Base-by-base conservation (phyloP, 2,329 filamentous ascomycete genomes). In the Xylariales sp. region DNA sequence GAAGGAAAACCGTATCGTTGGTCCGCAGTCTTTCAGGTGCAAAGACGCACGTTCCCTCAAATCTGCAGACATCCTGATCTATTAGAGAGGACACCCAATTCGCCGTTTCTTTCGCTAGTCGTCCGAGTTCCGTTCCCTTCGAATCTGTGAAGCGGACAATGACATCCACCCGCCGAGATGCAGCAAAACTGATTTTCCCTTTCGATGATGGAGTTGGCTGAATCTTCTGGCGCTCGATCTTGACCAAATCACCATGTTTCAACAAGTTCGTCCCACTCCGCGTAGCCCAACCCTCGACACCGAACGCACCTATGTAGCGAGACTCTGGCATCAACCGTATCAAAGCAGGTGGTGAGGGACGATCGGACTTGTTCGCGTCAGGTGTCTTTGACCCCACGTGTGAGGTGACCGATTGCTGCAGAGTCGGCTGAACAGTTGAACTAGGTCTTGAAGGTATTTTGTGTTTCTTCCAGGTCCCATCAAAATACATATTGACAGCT, bases 1-100 rank as follows among this genome's bases (percentile, higher is more conserved):
- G 93, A 6, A 98, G 61, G 51, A 91, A 95, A n/a, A 98, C 75
- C 0, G 89, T 97, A 52, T 98, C 93, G 53, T 95, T 95, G 7
- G 90, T 93, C 34, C 87, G 76, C 33, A 97, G 63, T 32, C 78
- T 72, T 40, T 97, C 91, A 0, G 90, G 90, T 0, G 87, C 87
- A 59, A 86, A 97, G 2, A 98, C 88, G 53, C 89, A 95, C 11
- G 76, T 80, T 5, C 86, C 93, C 49, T 95, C 86, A 44, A 98
- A 95, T 16, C 67, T 76, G 67, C 90, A 96, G 4, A 96, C 75
- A 21, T 85, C 83, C 57, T 97, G 89, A 54, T 98, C 93, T 36
- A 97, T 80, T 49, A 98, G 65, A 1, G 89, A 83, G 4, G 93
- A 95, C 5, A 97, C 86, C 90, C 93, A 98, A 42, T 81, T 79